Evolutionary conservation across 108 stramenopile genomes (phyloP), one percentile per base, ranked within the genome.

Genomic region (Cyclostephanos tholiformis): DNA sequence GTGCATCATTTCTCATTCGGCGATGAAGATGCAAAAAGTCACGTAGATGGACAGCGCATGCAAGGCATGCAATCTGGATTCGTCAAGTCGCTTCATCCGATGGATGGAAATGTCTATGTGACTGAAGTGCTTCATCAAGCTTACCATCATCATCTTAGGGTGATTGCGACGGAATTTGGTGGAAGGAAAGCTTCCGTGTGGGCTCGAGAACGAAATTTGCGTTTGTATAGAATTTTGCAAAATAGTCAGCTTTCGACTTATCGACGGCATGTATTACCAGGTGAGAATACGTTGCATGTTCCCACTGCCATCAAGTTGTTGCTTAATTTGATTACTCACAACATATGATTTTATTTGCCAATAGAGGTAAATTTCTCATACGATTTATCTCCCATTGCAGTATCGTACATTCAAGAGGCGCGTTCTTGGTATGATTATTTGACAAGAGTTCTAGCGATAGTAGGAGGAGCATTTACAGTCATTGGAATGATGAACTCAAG

Each of bases 391-490:
- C 93, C 95, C 7, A 94, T 96, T 79, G 83, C 87, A 38, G 90
- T 97, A 0, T 85, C 85, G 12, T 92, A 95, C 67, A 65, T 75
- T n/a, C 49, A 48, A 50, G 41, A 43, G 25, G 67, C 75, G 23
- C 79, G 86, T 20, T 73, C 48, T 29, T 95, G 96, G 97, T 99
- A 98, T 69, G 97, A 98, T 36, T 99, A 97, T 70, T 44, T 96
- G 30, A 99, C 97, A 3, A 92, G 88, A 46, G 36, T 99, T 32
- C 85, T 96, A 75, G 97, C 98, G 10, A 96, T 98, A 49, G 83
- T 99, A 26, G 98, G 98, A 35, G 98, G 98, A 0, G 92, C 92
- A 9, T 99, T 99, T 77, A 98, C 97, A 8, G 89, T 97, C 6
- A 68, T 99, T 5, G 97, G 98, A 17, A 77, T 99, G 72, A 51